Percentiles rank a stretch among this genome's conserved stretches.
phyloP scores from a whole-genome alignment of 495 filamentous ascomycete species.

The Clohesyomyces aquaticus region DNA sequence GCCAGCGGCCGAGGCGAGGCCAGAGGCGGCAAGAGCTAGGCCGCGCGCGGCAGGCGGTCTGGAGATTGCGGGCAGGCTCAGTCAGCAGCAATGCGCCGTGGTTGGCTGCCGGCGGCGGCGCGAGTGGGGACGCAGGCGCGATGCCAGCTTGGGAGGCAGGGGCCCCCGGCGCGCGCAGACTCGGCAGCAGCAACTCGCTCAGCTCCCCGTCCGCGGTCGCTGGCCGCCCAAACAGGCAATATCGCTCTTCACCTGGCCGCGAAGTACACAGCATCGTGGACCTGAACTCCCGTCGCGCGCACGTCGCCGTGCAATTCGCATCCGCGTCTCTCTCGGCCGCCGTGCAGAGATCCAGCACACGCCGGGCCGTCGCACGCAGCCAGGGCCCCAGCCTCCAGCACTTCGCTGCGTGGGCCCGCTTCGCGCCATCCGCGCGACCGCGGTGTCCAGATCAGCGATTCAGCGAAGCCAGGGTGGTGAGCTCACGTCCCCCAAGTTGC shows the following conservation, averaged over 20 bases:
- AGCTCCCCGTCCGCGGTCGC: background rate
- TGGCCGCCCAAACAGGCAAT: background rate
- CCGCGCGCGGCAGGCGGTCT: constrained; percentile 24
- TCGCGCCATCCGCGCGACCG: background rate
- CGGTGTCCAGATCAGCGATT: constrained; percentile 37
- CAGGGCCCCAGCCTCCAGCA: too few species aligned
- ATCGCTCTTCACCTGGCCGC: background rate
- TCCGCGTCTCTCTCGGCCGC: background rate
- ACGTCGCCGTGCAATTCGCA: background rate
- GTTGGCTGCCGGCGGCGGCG: background rate
- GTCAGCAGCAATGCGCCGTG: constrained; percentile 18
- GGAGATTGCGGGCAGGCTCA: background rate
- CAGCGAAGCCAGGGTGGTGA: constrained; percentile 31
- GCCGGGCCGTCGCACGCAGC: too few species aligned
- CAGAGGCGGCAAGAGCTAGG: constrained; percentile 16
- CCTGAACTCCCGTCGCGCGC: background rate
- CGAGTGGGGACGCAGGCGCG: background rate
- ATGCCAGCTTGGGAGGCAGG: background rate
- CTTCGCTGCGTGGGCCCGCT: background rate
- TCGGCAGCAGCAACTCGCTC: background rate
- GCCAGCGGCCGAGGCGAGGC: constrained; percentile 1
- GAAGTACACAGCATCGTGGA: constrained; percentile 1
- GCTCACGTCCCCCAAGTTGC: constrained; percentile 18
- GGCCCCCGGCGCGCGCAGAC: too few species aligned
- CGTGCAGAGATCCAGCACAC: background rate